phyloP scores from a whole-genome alignment of 192 early-diverging fungal species.

The Gryganskiella cystojenkinii region DNA sequence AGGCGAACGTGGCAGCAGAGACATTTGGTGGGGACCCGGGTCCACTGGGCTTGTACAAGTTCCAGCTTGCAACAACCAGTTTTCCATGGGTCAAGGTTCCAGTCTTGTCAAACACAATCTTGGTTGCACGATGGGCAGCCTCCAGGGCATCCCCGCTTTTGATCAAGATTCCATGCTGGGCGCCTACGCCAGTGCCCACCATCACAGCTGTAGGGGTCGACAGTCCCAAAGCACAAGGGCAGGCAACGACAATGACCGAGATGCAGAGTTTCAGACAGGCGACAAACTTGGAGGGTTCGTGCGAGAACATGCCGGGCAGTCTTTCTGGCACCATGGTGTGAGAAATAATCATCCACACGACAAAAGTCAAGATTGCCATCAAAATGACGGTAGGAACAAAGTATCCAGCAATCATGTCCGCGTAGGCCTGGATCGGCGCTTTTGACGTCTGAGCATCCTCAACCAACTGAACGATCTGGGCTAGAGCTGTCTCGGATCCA shows the following conservation, averaged over 20 bases:
- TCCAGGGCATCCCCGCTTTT: constrained; percentile 94
- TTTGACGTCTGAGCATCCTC: constrained; percentile 94
- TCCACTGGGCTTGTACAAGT: too few species aligned
- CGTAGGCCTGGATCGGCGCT: constrained; percentile 95
- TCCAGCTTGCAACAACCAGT: constrained; percentile 67
- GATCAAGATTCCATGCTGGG: constrained; percentile 94
- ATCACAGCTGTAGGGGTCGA: constrained; percentile 98
- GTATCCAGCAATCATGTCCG: constrained; percentile 87
- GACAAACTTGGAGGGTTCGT: constrained; percentile 74
- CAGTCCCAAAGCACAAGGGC: constrained; percentile 96
- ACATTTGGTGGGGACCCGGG: not conserved
- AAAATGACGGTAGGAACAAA: constrained; percentile 92
- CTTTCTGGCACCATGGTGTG: constrained; percentile 49
- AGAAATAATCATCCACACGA: constrained; percentile 78
- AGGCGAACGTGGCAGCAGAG: constrained; percentile 16
- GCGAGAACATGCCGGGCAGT: constrained; percentile 54
- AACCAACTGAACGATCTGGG: constrained; percentile 94
- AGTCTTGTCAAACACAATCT: constrained; percentile 98
- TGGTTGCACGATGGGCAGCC: constrained; percentile 80
- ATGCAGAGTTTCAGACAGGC: constrained; percentile 90
- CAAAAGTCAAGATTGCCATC: constrained; percentile 78
- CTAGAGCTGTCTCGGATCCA: constrained; percentile 89
- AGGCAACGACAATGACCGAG: constrained; percentile 95
- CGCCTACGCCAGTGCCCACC: constrained; percentile 98
- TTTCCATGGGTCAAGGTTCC: constrained; percentile 91